Evolutionary conservation across 1,284 basidiomycete species (phyloP).

Genomic region (Mycosarcoma mackinlayi): DNA sequence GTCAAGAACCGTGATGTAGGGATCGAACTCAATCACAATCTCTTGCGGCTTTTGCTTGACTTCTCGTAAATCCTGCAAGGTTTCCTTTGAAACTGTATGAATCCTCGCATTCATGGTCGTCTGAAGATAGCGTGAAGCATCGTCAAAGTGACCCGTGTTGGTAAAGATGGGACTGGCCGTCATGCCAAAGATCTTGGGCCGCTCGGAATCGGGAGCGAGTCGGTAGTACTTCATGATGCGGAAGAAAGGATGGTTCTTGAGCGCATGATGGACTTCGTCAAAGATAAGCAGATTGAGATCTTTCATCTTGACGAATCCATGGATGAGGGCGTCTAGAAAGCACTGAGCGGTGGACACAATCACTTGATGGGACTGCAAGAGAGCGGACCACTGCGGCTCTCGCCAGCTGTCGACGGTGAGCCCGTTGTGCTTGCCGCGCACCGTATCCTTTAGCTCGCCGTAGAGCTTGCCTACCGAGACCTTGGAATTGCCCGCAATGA

Average conservation of each 20-base stretch:
- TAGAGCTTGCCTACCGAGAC: constrained; percentile 46
- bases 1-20: constrained; percentile 15
- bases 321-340: constrained; percentile 52
- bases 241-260: constrained; percentile 45
- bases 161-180: constrained; percentile 55
- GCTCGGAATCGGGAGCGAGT: constrained; percentile 7
- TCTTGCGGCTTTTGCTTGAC: constrained; percentile 46
- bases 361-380: constrained; percentile 44
- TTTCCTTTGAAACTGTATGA: constrained; percentile 35
- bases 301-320: constrained; percentile 50
- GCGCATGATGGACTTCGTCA: constrained; percentile 58
- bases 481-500: constrained; percentile 49
- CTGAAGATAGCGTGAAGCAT: constrained; percentile 39
- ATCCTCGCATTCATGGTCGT: constrained; percentile 46
- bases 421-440: constrained; percentile 13
- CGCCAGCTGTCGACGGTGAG: constrained; percentile 32
- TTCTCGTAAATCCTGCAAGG: constrained; percentile 25
- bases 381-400: constrained; percentile 31
- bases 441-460: constrained; percentile 39
- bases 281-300: constrained; percentile 54
- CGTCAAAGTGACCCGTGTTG: constrained; percentile 12
- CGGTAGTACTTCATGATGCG: constrained; percentile 59
- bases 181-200: constrained; percentile 61
- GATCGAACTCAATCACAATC: constrained; percentile 53
- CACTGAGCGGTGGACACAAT: constrained; percentile 55